These are phyloP conservation scores for Termitomyces bulborhizus DNA, from an alignment of 768 basidiomycete species.

Conservation along the genomic window DNA sequence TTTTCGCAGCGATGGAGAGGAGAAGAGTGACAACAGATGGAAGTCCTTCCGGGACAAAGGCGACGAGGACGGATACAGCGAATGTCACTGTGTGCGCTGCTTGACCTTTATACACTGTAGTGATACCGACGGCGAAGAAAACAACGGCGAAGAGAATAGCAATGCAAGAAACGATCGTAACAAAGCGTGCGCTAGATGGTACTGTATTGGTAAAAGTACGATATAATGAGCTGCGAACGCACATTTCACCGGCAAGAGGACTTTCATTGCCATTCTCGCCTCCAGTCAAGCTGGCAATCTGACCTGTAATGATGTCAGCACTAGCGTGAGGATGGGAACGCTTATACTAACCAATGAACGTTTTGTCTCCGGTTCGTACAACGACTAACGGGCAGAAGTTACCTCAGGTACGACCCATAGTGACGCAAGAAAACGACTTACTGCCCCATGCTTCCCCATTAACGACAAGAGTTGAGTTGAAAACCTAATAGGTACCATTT, in stretches of 20 bases:
- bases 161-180: constrained; percentile 54
- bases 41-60: constrained; percentile 57
- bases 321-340: background rate
- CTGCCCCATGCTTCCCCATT: constrained; percentile 71
- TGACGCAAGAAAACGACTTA: constrained; percentile 23
- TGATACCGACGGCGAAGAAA: constrained; percentile 62
- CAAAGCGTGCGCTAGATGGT: constrained; percentile 44
- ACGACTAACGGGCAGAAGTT: constrained; percentile 35
- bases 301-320: constrained; percentile 31
- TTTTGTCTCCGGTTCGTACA: constrained; percentile 60
- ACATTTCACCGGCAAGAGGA: constrained; percentile 66
- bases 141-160: constrained; percentile 57
- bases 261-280: constrained; percentile 59
- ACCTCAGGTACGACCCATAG: background rate
- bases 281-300: constrained; percentile 63
- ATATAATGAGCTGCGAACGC: constrained; percentile 12
- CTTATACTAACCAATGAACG: constrained; percentile 45
- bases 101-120: constrained; percentile 59
- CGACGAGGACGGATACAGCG: constrained; percentile 54
- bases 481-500: constrained; percentile 34
- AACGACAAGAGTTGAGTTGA: constrained; percentile 63
- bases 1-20: constrained; percentile 62
- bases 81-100: constrained; percentile 56
- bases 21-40: constrained; percentile 64
- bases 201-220: constrained; percentile 40